These are phyloP conservation scores for Corylus avellana DNA, from an alignment of 306 rosid species.

Conservation along the genomic window DNA sequence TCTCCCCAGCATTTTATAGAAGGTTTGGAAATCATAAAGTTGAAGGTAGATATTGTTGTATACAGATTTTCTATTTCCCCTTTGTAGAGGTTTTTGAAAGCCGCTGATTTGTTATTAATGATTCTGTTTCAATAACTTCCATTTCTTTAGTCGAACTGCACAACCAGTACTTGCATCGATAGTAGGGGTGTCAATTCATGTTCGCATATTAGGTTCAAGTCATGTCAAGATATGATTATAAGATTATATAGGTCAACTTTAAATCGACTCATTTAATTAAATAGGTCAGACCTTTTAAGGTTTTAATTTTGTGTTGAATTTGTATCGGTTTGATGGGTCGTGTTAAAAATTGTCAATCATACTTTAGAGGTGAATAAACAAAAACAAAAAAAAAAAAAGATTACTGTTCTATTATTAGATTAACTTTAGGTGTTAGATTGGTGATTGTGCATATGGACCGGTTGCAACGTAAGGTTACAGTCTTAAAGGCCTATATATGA, in stretches of 20 bases:
- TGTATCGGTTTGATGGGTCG: too few relatives aligned
- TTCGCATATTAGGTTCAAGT: too few relatives aligned
- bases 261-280: too few relatives aligned
- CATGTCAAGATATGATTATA: too few relatives aligned
- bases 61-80: slow-evolving; percentile 38
- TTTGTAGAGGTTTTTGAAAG: slow-evolving; percentile 39
- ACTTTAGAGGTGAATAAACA: too few relatives aligned
- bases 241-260: too few relatives aligned
- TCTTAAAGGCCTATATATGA: background rate
- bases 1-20: slow-evolving; percentile 32
- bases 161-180: background rate
- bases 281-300: too few relatives aligned
- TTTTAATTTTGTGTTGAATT: too few relatives aligned
- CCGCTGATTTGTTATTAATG: slow-evolving; percentile 40
- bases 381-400: too few relatives aligned
- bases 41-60: slow-evolving; percentile 47
- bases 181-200: background rate
- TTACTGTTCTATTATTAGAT: too few relatives aligned
- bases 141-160: slow-evolving; percentile 2
- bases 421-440: background rate
- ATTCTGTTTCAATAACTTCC: slow-evolving; percentile 21
- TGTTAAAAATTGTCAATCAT: too few relatives aligned
- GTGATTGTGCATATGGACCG: background rate
- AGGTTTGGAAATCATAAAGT: slow-evolving; percentile 43
- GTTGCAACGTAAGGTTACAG: background rate